Evolutionary conservation across 805 yeast genomes (phyloP), one percentile per base, ranked within the genome.

Genomic region (Jamesozyma rosinii): DNA sequence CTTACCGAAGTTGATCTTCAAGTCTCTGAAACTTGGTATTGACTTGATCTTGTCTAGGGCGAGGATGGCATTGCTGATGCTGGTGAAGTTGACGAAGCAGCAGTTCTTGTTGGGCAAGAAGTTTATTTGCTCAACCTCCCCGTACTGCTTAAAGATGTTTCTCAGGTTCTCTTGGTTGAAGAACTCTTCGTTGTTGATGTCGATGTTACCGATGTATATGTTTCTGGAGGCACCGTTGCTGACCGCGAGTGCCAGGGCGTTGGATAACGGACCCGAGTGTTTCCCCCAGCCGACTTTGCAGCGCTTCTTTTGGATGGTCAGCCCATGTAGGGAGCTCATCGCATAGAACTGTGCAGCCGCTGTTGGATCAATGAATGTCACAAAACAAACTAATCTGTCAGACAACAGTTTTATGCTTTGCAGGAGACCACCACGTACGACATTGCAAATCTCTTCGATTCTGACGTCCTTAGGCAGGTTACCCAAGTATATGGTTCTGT

Each of bases 261-360:
- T 83, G 10, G 94, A 81, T 49, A 90, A 71, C 1, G 95, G 88
- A 10, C 97, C 97, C 5, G 95, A 81, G 59, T 90, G 96, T 64
- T 87, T 89, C 38, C 97, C 98, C 97, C 98, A 90, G 18, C 97
- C 96, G 44, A 90, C 88, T 61, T 85, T 86, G 51, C 90, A 82
- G 55, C 89, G 75, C 55, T 94, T 75, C 60, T 81, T 82, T 59
- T 85, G 95, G 47, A 90, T 83, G 17, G 88, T 76, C 47, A 90
- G 70, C 1, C 96, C 96, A 58, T 88, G 94, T 49, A 88, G 69
- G 57, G 87, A 88, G 51, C 95, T 81, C 84, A 86, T 81, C 8
- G 97, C 97, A 64, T 82, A 90, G 61, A 90, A 90, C 65, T 90
- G 97, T 1, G 96, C 96, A 0, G 97, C 97, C 2, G 97, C 95